A percentile compares a stretch with the other conserved stretches of the same genome.
Conservation (phyloP, 2,329 filamentous ascomycete genomes). For the Talaromyces pinophilus region DNA sequence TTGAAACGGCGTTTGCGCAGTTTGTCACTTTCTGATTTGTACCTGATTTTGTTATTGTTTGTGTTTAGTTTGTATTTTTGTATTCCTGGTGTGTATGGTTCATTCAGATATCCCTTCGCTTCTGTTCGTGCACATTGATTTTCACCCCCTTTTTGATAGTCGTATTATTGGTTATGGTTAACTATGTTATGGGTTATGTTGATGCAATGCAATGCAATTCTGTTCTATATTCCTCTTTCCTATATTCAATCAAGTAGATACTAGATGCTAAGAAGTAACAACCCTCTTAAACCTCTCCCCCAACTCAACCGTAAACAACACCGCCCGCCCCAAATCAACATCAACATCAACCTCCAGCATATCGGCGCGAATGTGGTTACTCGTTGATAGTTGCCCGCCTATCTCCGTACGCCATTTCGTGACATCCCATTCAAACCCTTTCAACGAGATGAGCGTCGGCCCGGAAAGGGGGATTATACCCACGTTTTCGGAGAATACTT, state of each 20-base stretch:
- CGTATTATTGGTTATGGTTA: constrained; percentile 13
- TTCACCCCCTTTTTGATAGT: not conserved
- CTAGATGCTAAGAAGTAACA: not conserved
- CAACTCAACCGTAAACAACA: constrained; percentile 75
- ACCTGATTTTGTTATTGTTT: constrained; percentile 25
- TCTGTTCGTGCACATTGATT: constrained; percentile 25
- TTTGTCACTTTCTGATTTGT: not conserved
- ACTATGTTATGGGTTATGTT: not conserved
- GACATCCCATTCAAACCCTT: constrained; percentile 90
- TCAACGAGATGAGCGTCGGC: constrained; percentile 74
- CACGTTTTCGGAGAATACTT: constrained; percentile 70
- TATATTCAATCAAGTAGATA: not conserved
- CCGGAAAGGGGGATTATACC: constrained; percentile 84
- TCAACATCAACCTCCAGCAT: constrained; percentile 63
- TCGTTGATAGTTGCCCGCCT: constrained; percentile 73
- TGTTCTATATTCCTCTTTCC: not conserved
- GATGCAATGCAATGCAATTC: constrained; percentile 8
- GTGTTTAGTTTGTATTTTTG: constrained; percentile 17
- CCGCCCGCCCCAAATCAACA: constrained; percentile 48
- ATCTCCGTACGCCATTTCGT: constrained; percentile 75
- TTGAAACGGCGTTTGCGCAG: constrained; percentile 27
- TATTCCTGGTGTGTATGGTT: constrained; percentile 25
- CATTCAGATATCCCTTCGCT: constrained; percentile 28
- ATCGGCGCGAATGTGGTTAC: constrained; percentile 70
- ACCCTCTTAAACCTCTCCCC: constrained; percentile 40